phyloP scores from a whole-genome alignment of 2,329 filamentous ascomycete genomes.

The Fusarium sp. region DNA sequence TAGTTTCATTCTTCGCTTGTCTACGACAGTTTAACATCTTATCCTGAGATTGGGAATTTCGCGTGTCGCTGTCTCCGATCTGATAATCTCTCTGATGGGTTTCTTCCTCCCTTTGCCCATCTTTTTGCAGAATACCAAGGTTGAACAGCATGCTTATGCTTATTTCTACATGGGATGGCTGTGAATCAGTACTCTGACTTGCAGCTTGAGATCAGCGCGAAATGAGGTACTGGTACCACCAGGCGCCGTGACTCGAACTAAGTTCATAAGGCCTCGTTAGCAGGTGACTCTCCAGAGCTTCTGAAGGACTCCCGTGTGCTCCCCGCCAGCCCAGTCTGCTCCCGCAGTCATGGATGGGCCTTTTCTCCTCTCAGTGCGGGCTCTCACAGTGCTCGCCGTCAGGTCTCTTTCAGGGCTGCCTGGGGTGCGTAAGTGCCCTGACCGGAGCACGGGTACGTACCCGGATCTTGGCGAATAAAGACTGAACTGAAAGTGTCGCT shows the following conservation, averaged over 20 bases:
- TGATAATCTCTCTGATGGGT: constrained; percentile 8
- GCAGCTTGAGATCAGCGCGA: neutral
- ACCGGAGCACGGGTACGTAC: constrained; percentile 37
- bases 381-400: constrained; percentile 1
- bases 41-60: constrained; percentile 30
- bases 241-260: constrained; percentile 19
- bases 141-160: constrained; percentile 16
- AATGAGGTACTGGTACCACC: constrained; percentile 5
- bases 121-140: neutral
- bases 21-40: constrained; percentile 14
- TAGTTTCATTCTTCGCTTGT: constrained; percentile 31
- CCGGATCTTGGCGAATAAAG: constrained; percentile 22
- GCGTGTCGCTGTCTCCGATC: constrained; percentile 6
- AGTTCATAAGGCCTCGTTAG: constrained; percentile 30
- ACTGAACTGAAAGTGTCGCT: constrained; percentile 23
- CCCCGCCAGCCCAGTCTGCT: constrained; percentile 1
- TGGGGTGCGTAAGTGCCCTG: constrained; percentile 22
- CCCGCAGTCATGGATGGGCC: neutral
- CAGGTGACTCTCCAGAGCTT: neutral
- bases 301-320: neutral
- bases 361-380: neutral
- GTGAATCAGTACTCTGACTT: constrained; percentile 7
- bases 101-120: constrained; percentile 24
- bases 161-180: neutral
- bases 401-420: constrained; percentile 15